Evolutionary conservation across 345 rosid species (phyloP).

Genomic region (Euclidium syriacum): DNA sequence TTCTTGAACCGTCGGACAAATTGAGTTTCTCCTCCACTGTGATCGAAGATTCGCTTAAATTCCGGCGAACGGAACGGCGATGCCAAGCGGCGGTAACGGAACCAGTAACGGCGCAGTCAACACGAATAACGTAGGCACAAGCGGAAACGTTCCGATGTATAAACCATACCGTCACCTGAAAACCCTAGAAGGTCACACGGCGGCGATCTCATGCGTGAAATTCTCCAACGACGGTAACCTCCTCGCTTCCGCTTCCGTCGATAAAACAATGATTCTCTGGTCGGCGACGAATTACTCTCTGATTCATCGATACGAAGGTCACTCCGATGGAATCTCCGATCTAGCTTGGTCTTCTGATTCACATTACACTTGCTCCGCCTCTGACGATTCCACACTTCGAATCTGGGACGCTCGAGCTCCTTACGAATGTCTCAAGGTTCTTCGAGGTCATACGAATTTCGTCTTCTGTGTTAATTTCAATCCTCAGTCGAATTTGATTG

Average conservation of each 20-base stretch:
- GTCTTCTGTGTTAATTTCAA: slow-evolving; percentile 95
- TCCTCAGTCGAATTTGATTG: slow-evolving; percentile 78
- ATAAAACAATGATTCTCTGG: slow-evolving; percentile 79
- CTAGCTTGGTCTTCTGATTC: slow-evolving; percentile 95
- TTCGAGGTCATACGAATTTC: slow-evolving; percentile 63
- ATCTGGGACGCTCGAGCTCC: slow-evolving; percentile 90
- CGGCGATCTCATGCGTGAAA: slow-evolving; percentile 84
- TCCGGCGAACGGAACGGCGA: slow-evolving; percentile 1
- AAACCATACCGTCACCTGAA: slow-evolving; percentile 58
- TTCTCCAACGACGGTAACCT: slow-evolving; percentile 87
- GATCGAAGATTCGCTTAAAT: not conserved
- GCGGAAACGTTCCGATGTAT: slow-evolving; percentile 29
- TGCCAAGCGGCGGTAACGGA: slow-evolving; percentile 35
- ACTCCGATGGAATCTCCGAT: slow-evolving; percentile 74
- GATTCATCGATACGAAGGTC: slow-evolving; percentile 66
- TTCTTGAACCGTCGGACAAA: not conserved
- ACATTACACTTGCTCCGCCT: slow-evolving; percentile 93
- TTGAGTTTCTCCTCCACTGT: not conserved
- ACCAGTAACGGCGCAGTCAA: slow-evolving; percentile 11
- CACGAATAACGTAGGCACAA: not conserved
- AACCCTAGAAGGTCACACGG: slow-evolving; percentile 58
- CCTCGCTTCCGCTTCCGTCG: slow-evolving; percentile 84
- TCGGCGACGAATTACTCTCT: slow-evolving; percentile 51
- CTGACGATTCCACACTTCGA: slow-evolving; percentile 89
- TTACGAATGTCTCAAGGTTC: slow-evolving; percentile 79